Evolutionary conservation across 768 basidiomycete genomes (phyloP).

Genomic region (Agrocybe pediades): DNA sequence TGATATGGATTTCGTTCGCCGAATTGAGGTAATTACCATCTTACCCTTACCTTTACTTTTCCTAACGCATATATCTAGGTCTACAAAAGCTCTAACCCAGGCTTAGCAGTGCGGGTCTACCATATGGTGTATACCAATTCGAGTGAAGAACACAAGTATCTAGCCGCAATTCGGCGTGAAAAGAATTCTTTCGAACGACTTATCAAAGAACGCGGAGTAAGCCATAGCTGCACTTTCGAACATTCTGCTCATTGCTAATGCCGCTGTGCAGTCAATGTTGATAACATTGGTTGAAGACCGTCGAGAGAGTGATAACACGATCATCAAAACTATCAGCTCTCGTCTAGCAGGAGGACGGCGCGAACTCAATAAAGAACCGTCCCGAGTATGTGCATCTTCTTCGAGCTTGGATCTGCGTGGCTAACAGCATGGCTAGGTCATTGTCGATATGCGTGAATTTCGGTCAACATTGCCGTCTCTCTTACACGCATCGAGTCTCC

Average conservation of each 20-base stretch:
- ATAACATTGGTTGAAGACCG: constrained; percentile 77
- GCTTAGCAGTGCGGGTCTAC: constrained; percentile 85
- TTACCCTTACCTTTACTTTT: not conserved
- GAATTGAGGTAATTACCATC: constrained; percentile 71
- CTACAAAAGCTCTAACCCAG: constrained; percentile 83
- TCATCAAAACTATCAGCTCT: constrained; percentile 81
- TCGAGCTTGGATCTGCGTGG: not conserved
- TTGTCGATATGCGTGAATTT: constrained; percentile 98
- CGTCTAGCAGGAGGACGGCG: constrained; percentile 86
- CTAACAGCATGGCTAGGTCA: constrained; percentile 54
- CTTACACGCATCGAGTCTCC: constrained; percentile 77
- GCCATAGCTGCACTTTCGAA: constrained; percentile 26
- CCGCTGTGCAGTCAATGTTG: constrained; percentile 72
- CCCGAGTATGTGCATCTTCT: constrained; percentile 43
- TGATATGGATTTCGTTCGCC: constrained; percentile 84
- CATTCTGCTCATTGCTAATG: not conserved
- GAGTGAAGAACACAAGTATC: constrained; percentile 94
- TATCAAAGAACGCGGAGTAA: constrained; percentile 88
- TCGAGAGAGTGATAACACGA: constrained; percentile 49
- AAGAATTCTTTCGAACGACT: constrained; percentile 92
- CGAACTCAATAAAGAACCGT: constrained; percentile 63
- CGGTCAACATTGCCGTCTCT: constrained; percentile 89
- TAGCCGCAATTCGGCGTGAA: constrained; percentile 85
- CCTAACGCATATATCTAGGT: constrained; percentile 48
- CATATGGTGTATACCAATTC: constrained; percentile 95